Conservation (phyloP, 805 yeast genomes). For the Saccharomycopsis vini region DNA sequence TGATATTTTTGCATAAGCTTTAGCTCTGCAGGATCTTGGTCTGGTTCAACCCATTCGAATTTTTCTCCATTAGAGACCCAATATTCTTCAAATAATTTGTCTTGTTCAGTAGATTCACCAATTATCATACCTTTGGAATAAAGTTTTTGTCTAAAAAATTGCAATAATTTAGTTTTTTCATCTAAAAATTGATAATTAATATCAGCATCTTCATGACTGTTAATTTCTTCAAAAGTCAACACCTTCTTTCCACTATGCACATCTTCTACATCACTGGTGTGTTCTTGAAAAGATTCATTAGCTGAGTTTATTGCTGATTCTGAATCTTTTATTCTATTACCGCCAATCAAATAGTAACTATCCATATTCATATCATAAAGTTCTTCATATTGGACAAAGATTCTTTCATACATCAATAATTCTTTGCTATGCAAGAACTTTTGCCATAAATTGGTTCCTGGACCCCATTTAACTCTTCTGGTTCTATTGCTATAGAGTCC, state of each 20-base stretch:
- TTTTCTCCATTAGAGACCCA: conserved; percentile 86
- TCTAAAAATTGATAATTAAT: conserved; percentile 3
- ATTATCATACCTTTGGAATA: conserved; percentile 28
- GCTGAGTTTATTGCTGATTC: background rate
- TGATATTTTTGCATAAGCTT: conserved; percentile 18
- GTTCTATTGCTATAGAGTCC: conserved; percentile 16
- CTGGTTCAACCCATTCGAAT: conserved; percentile 85
- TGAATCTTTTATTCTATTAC: background rate
- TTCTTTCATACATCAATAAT: conserved; percentile 26
- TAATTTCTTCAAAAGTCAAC: background rate
- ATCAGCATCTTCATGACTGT: background rate
- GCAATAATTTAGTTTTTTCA: conserved; percentile 9
- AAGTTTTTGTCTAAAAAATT: conserved; percentile 21
- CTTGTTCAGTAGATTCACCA: conserved; percentile 51
- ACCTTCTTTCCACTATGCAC: background rate
- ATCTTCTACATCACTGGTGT: background rate
- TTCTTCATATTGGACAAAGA: conserved; percentile 35
- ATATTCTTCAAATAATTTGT: conserved; percentile 64
- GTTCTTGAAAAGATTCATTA: background rate
- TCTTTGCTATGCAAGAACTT: conserved; percentile 29
- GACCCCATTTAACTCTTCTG: conserved; percentile 26
- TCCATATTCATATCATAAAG: conserved; percentile 32
- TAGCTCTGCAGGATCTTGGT: conserved; percentile 76
- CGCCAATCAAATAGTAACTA: conserved; percentile 29
- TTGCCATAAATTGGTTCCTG: conserved; percentile 25